A percentile compares a stretch with the other conserved stretches of the same genome.
Conservation (phyloP, 2,329 filamentous ascomycete genomes). For the Fusarium metavorans region DNA sequence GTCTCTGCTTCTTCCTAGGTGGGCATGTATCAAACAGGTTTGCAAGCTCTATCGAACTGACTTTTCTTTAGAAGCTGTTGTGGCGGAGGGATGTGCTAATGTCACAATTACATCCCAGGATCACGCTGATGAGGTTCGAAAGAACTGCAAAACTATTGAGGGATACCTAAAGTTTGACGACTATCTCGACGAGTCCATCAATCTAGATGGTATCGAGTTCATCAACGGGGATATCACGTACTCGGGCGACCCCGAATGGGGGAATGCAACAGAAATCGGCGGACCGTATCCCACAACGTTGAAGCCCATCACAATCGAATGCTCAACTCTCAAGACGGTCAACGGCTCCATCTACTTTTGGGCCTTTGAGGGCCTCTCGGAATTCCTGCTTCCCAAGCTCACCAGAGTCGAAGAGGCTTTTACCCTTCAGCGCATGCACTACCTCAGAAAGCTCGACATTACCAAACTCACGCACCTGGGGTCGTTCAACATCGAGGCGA, state of each 20-base stretch:
- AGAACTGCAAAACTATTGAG: conserved; percentile 19
- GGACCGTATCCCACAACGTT: neutral
- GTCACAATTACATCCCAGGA: conserved; percentile 24
- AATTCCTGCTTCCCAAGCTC: conserved; percentile 26
- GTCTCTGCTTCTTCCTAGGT: neutral
- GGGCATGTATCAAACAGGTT: neutral
- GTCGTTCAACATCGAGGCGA: conserved; percentile 15
- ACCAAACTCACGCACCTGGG: conserved; percentile 24
- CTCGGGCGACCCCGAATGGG: neutral
- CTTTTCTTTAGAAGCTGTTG: neutral
- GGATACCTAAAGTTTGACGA: conserved; percentile 10
- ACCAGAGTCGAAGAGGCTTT: conserved; percentile 14
- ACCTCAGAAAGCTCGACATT: conserved; percentile 25
- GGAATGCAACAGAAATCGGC: neutral
- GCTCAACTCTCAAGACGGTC: conserved; percentile 22
- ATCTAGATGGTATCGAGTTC: conserved; percentile 25
- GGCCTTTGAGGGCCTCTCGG: conserved; percentile 23
- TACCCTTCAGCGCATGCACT: conserved; percentile 10
- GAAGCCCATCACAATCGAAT: conserved; percentile 18
- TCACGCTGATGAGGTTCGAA: conserved; percentile 18
- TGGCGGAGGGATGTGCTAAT: conserved; percentile 19
- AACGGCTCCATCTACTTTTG: conserved; percentile 16
- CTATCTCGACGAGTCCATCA: conserved; percentile 14
- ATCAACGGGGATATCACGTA: conserved; percentile 19
- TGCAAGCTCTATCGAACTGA: neutral